Percentiles rank a stretch among this genome's conserved stretches.
Evolutionary conservation across 1,284 basidiomycete species (phyloP).

Genomic region (Papiliotrema flavescens): DNA sequence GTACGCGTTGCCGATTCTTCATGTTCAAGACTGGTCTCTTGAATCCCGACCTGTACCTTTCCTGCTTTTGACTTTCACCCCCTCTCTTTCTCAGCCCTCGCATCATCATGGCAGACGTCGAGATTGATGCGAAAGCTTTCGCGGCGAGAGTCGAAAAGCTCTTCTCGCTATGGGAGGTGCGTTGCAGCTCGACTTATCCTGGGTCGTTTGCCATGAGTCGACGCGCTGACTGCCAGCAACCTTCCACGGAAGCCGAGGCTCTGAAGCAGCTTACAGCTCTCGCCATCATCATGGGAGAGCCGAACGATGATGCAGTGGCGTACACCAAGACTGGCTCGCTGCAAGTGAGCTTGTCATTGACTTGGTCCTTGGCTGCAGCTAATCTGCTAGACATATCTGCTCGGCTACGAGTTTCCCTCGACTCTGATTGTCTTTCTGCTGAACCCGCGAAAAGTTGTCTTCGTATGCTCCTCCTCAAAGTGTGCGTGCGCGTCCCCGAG

Average conservation of each 20-base stretch:
- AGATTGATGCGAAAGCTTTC: slow-evolving; percentile 58
- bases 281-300: slow-evolving; percentile 76
- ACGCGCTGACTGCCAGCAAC: slow-evolving; percentile 61
- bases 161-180: slow-evolving; percentile 70
- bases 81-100: too few relatives aligned
- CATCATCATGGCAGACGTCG: slow-evolving; percentile 50
- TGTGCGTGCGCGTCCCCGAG: slow-evolving; percentile 53
- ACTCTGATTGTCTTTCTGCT: slow-evolving; percentile 77
- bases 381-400: slow-evolving; percentile 75
- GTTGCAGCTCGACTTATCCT: slow-evolving; percentile 31
- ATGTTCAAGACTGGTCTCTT: too few relatives aligned
- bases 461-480: slow-evolving; percentile 86
- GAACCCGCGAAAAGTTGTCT: slow-evolving; percentile 58
- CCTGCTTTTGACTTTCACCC: too few relatives aligned
- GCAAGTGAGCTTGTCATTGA: slow-evolving; percentile 59
- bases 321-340: slow-evolving; percentile 84
- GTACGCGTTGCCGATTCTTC: too few relatives aligned
- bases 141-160: slow-evolving; percentile 64
- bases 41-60: too few relatives aligned
- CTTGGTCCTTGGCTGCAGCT: not conserved
- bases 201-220: slow-evolving; percentile 1
- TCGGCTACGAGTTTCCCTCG: slow-evolving; percentile 95
- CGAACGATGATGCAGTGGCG: slow-evolving; percentile 74
- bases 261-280: slow-evolving; percentile 57
- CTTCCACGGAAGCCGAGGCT: slow-evolving; percentile 60